Conservation (phyloP, 1,284 basidiomycete genomes). For the Ustilago sp. region DNA sequence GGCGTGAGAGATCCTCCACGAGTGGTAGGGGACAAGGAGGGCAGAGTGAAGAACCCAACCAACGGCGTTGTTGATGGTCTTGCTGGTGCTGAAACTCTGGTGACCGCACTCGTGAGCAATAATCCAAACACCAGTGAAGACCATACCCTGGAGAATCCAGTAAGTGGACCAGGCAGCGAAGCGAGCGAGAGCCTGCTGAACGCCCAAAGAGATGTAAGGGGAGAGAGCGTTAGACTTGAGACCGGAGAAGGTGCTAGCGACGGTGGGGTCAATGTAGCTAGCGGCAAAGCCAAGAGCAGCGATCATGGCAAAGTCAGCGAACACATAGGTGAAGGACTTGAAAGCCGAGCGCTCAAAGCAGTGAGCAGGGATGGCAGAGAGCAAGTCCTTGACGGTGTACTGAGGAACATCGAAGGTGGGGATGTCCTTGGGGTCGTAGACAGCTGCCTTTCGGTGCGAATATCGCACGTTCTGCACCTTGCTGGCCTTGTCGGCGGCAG, state of each 20-base stretch:
- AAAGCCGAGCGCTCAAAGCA: slow-evolving; percentile 92
- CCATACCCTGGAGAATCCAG: slow-evolving; percentile 84
- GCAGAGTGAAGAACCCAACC: slow-evolving; percentile 94
- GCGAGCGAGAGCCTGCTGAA: slow-evolving; percentile 76
- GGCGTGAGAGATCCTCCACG: slow-evolving; percentile 95
- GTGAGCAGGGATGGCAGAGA: slow-evolving; percentile 87
- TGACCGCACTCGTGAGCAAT: slow-evolving; percentile 81
- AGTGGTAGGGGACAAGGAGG: slow-evolving; percentile 95
- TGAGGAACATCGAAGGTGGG: slow-evolving; percentile 78
- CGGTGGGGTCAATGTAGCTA: slow-evolving; percentile 75
- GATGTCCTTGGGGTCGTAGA: slow-evolving; percentile 63
- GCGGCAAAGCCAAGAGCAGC: slow-evolving; percentile 79
- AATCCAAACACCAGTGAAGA: slow-evolving; percentile 94
- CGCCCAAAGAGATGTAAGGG: slow-evolving; percentile 75
- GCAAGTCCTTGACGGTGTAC: slow-evolving; percentile 84
- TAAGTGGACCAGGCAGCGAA: slow-evolving; percentile 85
- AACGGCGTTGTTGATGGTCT: slow-evolving; percentile 90
- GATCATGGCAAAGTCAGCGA: slow-evolving; percentile 82
- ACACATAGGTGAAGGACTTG: slow-evolving; percentile 83
- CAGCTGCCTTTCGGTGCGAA: slow-evolving; percentile 62
- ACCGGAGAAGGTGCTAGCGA: slow-evolving; percentile 53
- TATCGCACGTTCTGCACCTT: slow-evolving; percentile 50
- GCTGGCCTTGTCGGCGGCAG: slow-evolving; percentile 34
- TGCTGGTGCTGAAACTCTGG: slow-evolving; percentile 96
- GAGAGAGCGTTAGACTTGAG: slow-evolving; percentile 44